phyloP scores from a whole-genome alignment of 2,329 filamentous ascomycete genomes.

The Penicillium sp. region DNA sequence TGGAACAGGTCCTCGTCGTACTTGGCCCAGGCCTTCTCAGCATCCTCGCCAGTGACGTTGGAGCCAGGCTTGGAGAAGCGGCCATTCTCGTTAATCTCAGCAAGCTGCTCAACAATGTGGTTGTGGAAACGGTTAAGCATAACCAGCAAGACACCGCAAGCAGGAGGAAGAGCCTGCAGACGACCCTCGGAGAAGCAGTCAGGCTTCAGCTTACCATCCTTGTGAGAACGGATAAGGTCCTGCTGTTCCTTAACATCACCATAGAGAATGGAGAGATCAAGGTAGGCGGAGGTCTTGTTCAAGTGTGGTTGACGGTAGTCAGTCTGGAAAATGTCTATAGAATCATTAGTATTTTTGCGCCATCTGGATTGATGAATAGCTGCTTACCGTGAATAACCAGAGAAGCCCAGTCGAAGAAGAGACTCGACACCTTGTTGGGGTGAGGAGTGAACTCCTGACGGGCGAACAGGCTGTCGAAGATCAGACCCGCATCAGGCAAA shows the following conservation, averaged over 20 bases:
- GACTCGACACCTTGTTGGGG: constrained; percentile 70
- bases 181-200: constrained; percentile 72
- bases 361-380: constrained; percentile 5
- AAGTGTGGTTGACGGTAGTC: constrained; percentile 60
- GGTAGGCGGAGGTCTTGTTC: constrained; percentile 69
- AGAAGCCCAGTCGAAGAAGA: constrained; percentile 72
- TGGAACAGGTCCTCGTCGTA: constrained; percentile 79
- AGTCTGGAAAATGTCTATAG: constrained; percentile 67
- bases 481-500: constrained; percentile 63
- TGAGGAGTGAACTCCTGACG: constrained; percentile 51
- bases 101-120: constrained; percentile 74
- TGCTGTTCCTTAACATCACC: constrained; percentile 59
- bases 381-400: constrained; percentile 67
- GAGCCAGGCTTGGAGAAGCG: constrained; percentile 69
- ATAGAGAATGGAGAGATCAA: constrained; percentile 71
- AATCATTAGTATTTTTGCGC: neutral
- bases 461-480: constrained; percentile 48
- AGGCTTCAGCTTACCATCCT: constrained; percentile 70
- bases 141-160: constrained; percentile 69
- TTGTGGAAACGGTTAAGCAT: constrained; percentile 83
- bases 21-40: constrained; percentile 59
- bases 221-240: constrained; percentile 59
- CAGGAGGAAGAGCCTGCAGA: constrained; percentile 69
- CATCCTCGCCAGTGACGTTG: constrained; percentile 51
- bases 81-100: constrained; percentile 79